Evolutionary conservation across 208 protist species (phyloP).

Genomic region (Spongospora subterranea): DNA sequence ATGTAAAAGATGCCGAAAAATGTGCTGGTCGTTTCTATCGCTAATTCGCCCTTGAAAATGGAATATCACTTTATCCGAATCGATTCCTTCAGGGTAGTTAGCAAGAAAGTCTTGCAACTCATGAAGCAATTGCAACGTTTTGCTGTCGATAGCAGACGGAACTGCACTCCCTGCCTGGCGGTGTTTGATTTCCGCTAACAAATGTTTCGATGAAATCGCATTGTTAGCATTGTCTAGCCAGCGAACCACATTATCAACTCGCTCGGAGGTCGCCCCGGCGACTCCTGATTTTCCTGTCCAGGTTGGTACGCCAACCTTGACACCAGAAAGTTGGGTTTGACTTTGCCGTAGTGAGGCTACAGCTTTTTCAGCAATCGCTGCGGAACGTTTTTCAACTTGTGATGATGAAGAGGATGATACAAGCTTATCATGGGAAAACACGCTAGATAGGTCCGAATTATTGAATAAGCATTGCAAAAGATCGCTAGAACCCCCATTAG

Average conservation of each 20-base stretch:
- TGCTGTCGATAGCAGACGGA: background rate
- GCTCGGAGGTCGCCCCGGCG: constrained; percentile 11
- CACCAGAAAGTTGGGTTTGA: background rate
- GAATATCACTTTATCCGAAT: background rate
- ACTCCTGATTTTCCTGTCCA: constrained; percentile 1
- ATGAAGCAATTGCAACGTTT: background rate
- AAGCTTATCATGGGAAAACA: background rate
- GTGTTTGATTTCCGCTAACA: background rate
- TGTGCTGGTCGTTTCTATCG: background rate
- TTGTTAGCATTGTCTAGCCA: background rate
- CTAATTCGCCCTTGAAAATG: constrained; percentile 11
- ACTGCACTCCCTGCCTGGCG: background rate
- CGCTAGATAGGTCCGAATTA: constrained; percentile 20
- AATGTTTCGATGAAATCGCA: constrained; percentile 12
- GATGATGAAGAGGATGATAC: background rate
- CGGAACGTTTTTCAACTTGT: background rate
- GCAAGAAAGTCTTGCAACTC: background rate
- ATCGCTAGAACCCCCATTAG: background rate
- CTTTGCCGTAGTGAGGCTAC: background rate
- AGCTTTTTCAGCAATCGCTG: background rate
- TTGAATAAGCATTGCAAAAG: constrained; percentile 12
- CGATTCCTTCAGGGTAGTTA: background rate
- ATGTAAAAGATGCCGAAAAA: background rate
- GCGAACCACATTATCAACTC: background rate
- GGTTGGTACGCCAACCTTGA: background rate